phyloP scores from a whole-genome alignment of 257 asterid genomes.

The Nicotiana tabacum region DNA sequence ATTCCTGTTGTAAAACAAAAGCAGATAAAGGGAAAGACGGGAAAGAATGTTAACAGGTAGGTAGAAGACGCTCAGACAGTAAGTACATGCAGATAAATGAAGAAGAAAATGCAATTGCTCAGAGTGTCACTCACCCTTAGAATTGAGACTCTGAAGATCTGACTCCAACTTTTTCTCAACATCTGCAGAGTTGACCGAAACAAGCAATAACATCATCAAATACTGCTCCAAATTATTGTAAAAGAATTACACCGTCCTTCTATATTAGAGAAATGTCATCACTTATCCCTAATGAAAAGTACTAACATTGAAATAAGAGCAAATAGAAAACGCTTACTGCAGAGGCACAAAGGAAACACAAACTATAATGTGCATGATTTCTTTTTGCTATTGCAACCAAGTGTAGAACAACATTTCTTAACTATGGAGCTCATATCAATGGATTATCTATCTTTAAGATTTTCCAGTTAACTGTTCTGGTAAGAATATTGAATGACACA shows the following conservation, averaged over 20 bases:
- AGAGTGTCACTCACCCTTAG: constrained; percentile 53
- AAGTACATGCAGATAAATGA: neutral
- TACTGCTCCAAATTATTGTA: neutral
- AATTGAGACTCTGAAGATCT: constrained; percentile 59
- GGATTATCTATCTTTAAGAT: neutral
- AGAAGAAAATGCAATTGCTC: neutral
- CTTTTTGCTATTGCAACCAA: neutral
- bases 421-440: neutral
- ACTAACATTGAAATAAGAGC: neutral
- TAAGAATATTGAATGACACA: neutral
- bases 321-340: neutral
- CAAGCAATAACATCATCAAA: constrained; percentile 11
- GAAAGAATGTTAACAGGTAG: neutral
- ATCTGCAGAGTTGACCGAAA: constrained; percentile 44
- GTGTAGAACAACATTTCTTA: neutral
- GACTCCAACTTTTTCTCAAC: constrained; percentile 55
- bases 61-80: neutral
- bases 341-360: neutral
- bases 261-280: neutral
- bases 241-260: neutral
- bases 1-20: constrained; percentile 35
- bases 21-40: neutral
- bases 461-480: neutral
- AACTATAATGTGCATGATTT: neutral
- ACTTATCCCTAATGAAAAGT: neutral